Evolutionary conservation across 371 early-diverging fungal genomes (phyloP), one percentile per base, ranked within the genome.

Genomic region (Mortierella sp.): DNA sequence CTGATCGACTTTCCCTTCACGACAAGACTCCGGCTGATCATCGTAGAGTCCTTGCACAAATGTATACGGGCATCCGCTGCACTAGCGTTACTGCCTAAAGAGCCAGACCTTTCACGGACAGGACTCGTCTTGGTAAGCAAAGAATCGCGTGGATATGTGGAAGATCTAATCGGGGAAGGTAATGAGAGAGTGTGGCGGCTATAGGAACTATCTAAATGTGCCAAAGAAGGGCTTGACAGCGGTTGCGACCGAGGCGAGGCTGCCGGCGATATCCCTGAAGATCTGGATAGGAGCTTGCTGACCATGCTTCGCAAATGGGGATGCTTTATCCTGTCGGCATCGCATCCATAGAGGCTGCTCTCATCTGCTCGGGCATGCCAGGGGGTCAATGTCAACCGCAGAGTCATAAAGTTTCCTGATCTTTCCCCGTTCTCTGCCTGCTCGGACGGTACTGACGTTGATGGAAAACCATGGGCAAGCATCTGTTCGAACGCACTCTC

Each of bases 311-410:
- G 67, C 48, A 67, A 58, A 2, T 72, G 72, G 1, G 50, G 48
- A 18, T 65, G 55, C 46, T 70, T 65, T 0, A n/a, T 57, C 15
- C 47, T 19, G 19, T 63, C 67, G 0, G 12, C 21, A 12, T 56
- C 62, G 2, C 62, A 16, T 2, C 73, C 80, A 57, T 79, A 79
- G 19, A 79, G 64, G 43, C 60, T 55, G 0, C 67, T n/a, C 29
- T 79, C 80, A 15, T 79, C 70, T 16, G 73, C 80, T 19, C 80
- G 69, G 7, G 80, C 73, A 57, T 73, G 73, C 80, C 73, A 79
- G 6, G 80, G 80, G 0, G 80, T 79, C 60, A 79, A 60, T 12
- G 80, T 79, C 55, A 79, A 48, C 18, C 80, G 57, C 47, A 79
- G 60, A 0, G 80, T 79, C 59, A 79, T 50, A 60, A 69, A 79